Evolutionary conservation across 2,329 filamentous ascomycete species (phyloP).

Genomic region (Trichoderma sp.): DNA sequence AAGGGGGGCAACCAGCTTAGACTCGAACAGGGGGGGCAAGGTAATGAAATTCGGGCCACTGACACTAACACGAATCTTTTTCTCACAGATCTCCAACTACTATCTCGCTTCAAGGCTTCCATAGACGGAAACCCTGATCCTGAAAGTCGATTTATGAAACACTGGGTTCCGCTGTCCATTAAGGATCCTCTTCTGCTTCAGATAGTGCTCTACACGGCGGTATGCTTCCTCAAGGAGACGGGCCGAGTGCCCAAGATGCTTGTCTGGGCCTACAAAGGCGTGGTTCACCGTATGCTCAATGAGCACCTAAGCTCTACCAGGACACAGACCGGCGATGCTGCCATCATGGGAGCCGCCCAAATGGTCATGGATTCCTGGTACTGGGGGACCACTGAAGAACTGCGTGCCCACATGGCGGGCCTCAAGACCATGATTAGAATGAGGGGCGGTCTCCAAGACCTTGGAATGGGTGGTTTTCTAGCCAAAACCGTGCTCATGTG

Average conservation of each 20-base stretch:
- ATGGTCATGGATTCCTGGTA: conserved; percentile 56
- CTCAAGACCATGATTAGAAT: conserved; percentile 50
- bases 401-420: conserved; percentile 49
- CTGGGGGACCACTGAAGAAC: conserved; percentile 49
- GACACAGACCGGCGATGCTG: conserved; percentile 45
- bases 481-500: conserved; percentile 53
- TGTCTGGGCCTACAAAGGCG: conserved; percentile 46
- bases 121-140: conserved; percentile 51
- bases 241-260: conserved; percentile 47
- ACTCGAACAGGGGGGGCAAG: background rate
- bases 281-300: conserved; percentile 49
- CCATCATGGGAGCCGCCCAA: conserved; percentile 51
- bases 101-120: conserved; percentile 53
- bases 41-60: background rate
- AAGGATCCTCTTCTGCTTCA: conserved; percentile 52
- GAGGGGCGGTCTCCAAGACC: conserved; percentile 47
- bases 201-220: conserved; percentile 51
- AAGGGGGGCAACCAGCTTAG: background rate
- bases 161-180: conserved; percentile 50
- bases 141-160: conserved; percentile 47
- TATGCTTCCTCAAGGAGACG: conserved; percentile 53
- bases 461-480: conserved; percentile 50
- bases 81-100: conserved; percentile 46
- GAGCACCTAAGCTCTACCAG: conserved; percentile 43
- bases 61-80: background rate